Evolutionary conservation across 345 rosid genomes (phyloP).

Genomic region (Arabidopsis arenosa): DNA sequence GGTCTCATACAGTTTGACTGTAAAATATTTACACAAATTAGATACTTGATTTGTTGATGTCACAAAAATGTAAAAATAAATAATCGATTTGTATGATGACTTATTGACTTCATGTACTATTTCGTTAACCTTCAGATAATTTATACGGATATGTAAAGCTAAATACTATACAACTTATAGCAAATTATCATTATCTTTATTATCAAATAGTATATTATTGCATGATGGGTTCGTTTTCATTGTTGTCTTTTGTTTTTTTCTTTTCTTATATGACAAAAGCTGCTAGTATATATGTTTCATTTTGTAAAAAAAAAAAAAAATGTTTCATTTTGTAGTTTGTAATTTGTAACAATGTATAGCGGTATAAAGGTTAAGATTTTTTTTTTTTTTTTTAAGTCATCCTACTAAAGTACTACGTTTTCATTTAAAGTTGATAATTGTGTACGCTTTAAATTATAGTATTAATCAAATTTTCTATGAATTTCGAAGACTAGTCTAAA

Average conservation of each 20-base stretch:
- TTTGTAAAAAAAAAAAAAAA: too few species aligned
- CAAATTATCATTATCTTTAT: too few species aligned
- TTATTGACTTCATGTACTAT: background rate
- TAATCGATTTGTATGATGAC: too few species aligned
- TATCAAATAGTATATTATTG: too few species aligned
- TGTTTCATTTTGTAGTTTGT: background rate
- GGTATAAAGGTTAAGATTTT: background rate
- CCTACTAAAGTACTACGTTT: background rate
- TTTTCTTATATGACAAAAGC: too few species aligned
- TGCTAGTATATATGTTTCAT: background rate
- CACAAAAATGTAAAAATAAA: too few species aligned
- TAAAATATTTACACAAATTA: background rate
- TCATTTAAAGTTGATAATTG: background rate
- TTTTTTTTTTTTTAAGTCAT: background rate
- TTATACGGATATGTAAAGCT: background rate
- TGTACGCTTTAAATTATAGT: background rate
- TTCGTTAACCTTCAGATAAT: background rate
- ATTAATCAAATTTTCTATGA: background rate
- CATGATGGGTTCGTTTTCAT: too few species aligned
- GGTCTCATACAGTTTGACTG: constrained; percentile 18
- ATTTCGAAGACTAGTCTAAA: background rate
- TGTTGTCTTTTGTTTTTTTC: too few species aligned
- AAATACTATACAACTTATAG: background rate
- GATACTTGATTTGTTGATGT: too few species aligned
- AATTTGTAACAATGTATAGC: background rate